Evolutionary conservation across 257 asterid species (phyloP), one percentile per base, ranked within the genome.

Genomic region (Capsicum rhomboideum): DNA sequence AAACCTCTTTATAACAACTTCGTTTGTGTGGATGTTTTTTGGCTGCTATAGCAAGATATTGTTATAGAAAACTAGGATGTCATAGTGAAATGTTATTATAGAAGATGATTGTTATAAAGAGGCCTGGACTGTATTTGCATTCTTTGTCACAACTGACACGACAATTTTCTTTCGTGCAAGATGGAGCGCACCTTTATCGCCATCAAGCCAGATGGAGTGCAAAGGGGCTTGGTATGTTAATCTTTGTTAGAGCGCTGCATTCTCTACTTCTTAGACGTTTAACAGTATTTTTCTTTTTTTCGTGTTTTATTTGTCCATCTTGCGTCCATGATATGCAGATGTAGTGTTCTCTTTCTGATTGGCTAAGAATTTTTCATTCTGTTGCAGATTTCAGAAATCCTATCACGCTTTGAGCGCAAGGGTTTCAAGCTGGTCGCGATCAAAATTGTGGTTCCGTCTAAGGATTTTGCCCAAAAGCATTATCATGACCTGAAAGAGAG

Each of bases 181-280:
- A 80, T 91, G 94, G 99, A 97, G 89, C 92, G 94, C 44, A 93
- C 98, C 82, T 97, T 97, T 81, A 97, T 97, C 82, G 99, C 99
- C 85, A 97, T 97, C 91, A 97, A 97, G 90, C 99, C 99, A 11
- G 99, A 95, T 88, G 99, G 99, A 84, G 99, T 95, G 82, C 99
- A 97, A 78, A 94, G 99, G 88, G 97, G 98, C 82, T 84, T 97
- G 99, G 99, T 96, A 94, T 20, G 84, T 34, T 34, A 34, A 34
- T 5, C 37, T n/a, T n/a, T 34, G 37, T 34, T 2, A 34, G 2
- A 34, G 37, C 37, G 4, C 4, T 3, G 37, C 37, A 34, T 34
- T 34, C 37, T n/a, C n/a, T n/a, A n/a, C n/a, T n/a, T n/a, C n/a
- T n/a, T n/a, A n/a, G n/a, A n/a, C n/a, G n/a, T n/a, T n/a, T n/a